Evolutionary conservation across 306 rosid genomes (phyloP), one percentile per base, ranked within the genome.

Genomic region (Trifolium pratense): DNA sequence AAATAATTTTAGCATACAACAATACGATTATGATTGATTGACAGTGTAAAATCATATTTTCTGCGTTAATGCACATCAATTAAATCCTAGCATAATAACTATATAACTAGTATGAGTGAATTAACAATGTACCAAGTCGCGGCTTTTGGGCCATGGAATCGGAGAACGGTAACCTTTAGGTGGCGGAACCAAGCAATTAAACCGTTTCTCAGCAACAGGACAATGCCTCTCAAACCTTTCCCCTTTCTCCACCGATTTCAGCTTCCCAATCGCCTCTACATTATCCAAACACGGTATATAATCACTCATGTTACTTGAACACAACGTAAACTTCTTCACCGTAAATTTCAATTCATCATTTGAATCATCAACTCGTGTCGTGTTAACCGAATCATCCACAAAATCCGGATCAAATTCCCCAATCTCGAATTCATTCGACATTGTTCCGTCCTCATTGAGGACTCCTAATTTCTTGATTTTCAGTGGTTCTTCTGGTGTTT

Each of bases 241-340:
- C 6, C 97, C 98, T 69, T 66, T 89, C 21, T 71, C 83, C 26
- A 88, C 87, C 5, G 96, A 88, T 49, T 70, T 71, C 6, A 88
- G 86, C 78, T 72, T 81, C 83, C 49, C 62, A 77, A 89, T 83
- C 15, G 88, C 97, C 10, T 72, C 84, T n/a, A 3, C 76, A 78
- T 94, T 89, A 78, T 94, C 99, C 88, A 94, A 84, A 84, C 97
- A 94, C 21, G 97, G 98, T 66, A 94, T 89, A 43, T 80, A 84
- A 74, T 94, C 97, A 37, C 89, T 81, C 95, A 86, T 83, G 68
- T 48, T 68, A 14, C 66, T 67, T 0, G 80, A 75, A 48, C 98
- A 94, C 52, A 83, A 32, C 78, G 20, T 55, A 34, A 88, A 87
- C 63, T 75, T 89, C 78, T 78, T 72, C 20, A 87, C 73, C 7